Evolutionary conservation across 371 early-diverging fungal genomes (phyloP).

Genomic region (Mortierella sp.): DNA sequence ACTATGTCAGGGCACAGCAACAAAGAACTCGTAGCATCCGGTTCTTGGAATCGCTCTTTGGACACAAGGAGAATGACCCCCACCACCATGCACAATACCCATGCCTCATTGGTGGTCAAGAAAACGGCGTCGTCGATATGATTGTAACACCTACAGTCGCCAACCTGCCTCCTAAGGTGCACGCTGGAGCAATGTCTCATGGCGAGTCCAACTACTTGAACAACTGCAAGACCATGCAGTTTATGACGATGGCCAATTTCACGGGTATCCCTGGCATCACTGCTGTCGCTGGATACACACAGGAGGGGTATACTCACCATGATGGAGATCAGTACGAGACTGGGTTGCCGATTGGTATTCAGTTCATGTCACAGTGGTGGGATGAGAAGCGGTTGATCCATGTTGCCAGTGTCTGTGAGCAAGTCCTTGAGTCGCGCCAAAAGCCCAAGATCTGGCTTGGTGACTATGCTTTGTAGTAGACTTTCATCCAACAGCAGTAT

Average conservation of each 20-base stretch:
- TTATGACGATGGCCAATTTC: conserved; percentile 74
- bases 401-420: conserved; percentile 69
- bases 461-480: conserved; percentile 21
- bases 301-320: conserved; percentile 22
- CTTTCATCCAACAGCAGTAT: too few species aligned
- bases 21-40: conserved; percentile 73
- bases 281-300: conserved; percentile 74
- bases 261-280: conserved; percentile 79
- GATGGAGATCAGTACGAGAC: conserved; percentile 41
- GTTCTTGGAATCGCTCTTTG: conserved; percentile 65
- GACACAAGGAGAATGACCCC: conserved; percentile 36
- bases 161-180: conserved; percentile 71
- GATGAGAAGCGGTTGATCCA: conserved; percentile 74
- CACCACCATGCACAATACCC: conserved; percentile 47
- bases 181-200: conserved; percentile 60
- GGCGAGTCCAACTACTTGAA: conserved; percentile 71
- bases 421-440: conserved; percentile 35
- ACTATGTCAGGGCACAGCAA: conserved; percentile 72
- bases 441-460: conserved; percentile 58
- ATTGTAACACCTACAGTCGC: conserved; percentile 74
- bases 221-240: conserved; percentile 70
- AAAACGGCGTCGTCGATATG: conserved; percentile 58
- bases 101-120: conserved; percentile 13
- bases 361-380: conserved; percentile 82
- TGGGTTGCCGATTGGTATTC: conserved; percentile 78